Conservation (phyloP, 192 early-diverging fungal species). For the Podochytrium sp. region DNA sequence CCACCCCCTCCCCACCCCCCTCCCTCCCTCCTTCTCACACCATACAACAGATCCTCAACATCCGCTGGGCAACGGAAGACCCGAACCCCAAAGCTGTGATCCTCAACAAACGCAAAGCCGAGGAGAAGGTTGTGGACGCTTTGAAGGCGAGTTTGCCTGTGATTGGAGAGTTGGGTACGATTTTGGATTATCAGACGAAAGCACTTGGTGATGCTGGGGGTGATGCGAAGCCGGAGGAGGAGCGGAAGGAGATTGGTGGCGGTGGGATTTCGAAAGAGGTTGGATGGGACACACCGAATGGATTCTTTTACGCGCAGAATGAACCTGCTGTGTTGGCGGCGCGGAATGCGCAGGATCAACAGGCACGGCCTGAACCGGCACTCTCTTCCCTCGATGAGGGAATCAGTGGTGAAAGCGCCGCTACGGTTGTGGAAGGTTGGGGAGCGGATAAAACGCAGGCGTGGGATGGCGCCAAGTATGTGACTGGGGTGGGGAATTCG, state of each 20-base stretch:
- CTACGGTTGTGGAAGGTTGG: not conserved
- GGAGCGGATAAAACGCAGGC: constrained; percentile 14
- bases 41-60: constrained; percentile 52
- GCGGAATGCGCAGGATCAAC: constrained; percentile 12
- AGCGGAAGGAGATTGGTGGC: not conserved
- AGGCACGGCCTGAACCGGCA: not conserved
- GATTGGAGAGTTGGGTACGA: constrained; percentile 53
- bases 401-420: constrained; percentile 16
- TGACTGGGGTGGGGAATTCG: constrained; percentile 10
- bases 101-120: constrained; percentile 60
- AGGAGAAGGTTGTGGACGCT: constrained; percentile 58
- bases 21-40: not conserved
- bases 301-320: constrained; percentile 29
- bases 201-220: constrained; percentile 5
- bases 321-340: not conserved
- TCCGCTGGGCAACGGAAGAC: constrained; percentile 85
- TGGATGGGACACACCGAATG: constrained; percentile 32
- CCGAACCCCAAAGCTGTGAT: constrained; percentile 66
- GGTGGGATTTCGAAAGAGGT: not conserved
- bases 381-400: not conserved
- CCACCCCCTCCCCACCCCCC: not conserved
- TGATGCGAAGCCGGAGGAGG: not conserved
- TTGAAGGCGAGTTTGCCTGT: constrained; percentile 62
- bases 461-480: constrained; percentile 26
- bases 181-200: constrained; percentile 57